Evolutionary conservation across 1,284 basidiomycete genomes (phyloP).

Genomic region (Pseudozyma tsukubaensis): DNA sequence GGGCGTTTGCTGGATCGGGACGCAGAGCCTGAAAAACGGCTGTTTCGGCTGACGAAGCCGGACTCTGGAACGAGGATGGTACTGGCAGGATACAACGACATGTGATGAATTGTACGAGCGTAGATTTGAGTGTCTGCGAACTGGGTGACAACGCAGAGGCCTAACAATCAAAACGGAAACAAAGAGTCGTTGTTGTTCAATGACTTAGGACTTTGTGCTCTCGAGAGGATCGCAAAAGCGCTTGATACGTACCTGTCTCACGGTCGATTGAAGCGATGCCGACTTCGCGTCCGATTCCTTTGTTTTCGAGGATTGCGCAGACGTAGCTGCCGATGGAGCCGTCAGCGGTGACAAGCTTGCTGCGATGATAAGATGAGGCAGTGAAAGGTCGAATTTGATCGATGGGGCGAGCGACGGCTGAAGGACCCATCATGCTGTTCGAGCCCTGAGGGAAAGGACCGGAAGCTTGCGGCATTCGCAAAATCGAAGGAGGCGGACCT

Average conservation of each 20-base stretch:
- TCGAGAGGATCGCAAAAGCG: background rate
- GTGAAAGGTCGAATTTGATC: conserved; percentile 35
- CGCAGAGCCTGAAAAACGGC: background rate
- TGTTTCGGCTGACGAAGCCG: background rate
- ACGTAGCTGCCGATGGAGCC: conserved; percentile 39
- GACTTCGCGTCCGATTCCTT: conserved; percentile 79
- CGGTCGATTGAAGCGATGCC: conserved; percentile 85
- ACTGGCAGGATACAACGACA: conserved; percentile 79
- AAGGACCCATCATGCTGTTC: background rate
- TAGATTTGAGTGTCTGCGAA: conserved; percentile 73
- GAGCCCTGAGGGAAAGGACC: background rate
- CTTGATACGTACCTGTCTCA: conserved; percentile 76
- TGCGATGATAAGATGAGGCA: conserved; percentile 44
- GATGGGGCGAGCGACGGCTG: background rate
- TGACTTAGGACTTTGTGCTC: too few species aligned
- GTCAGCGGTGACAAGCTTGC: conserved; percentile 37
- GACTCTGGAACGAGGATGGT: conserved; percentile 73
- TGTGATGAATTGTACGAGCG: conserved; percentile 85
- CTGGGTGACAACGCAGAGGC: conserved; percentile 70
- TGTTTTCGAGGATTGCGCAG: conserved; percentile 45
- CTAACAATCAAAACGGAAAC: conserved; percentile 5
- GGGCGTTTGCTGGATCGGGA: conserved; percentile 10
- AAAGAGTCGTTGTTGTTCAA: background rate
- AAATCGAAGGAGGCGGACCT: background rate
- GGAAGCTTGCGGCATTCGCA: background rate